Percentiles rank a stretch among this genome's conserved stretches.
Evolutionary conservation across 2,329 filamentous ascomycete genomes (phyloP).

Genomic region (Calonectria hongkongensis): DNA sequence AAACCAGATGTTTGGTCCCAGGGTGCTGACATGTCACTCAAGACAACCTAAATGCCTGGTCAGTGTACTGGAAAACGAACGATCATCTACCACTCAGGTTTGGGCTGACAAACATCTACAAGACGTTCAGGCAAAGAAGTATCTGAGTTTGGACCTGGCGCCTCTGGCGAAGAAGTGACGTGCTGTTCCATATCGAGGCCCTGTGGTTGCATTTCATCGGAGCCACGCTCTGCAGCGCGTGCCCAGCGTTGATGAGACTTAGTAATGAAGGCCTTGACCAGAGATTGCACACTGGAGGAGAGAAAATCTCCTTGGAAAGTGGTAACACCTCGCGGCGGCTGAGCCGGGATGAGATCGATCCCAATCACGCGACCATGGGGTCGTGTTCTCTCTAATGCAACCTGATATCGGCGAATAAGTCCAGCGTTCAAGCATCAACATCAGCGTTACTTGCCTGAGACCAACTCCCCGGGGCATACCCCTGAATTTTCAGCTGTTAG

Average conservation of each 20-base stretch:
- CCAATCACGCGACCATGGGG: slow-evolving; percentile 89
- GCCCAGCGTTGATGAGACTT: slow-evolving; percentile 66
- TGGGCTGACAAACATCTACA: slow-evolving; percentile 78
- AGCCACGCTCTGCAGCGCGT: slow-evolving; percentile 16
- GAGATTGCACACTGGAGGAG: slow-evolving; percentile 81
- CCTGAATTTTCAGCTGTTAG: slow-evolving; percentile 65
- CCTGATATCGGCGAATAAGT: slow-evolving; percentile 67
- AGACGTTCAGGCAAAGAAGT: slow-evolving; percentile 62
- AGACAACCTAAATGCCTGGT: slow-evolving; percentile 77
- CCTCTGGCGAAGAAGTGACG: slow-evolving; percentile 31
- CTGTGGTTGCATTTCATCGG: slow-evolving; percentile 26
- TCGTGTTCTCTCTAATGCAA: slow-evolving; percentile 85
- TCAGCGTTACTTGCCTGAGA: slow-evolving; percentile 71
- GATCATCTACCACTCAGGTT: too few relatives aligned
- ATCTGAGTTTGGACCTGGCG: slow-evolving; percentile 6
- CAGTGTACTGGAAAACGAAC: slow-evolving; percentile 35
- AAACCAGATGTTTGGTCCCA: slow-evolving; percentile 88
- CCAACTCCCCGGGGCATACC: slow-evolving; percentile 86
- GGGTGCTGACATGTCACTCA: slow-evolving; percentile 99
- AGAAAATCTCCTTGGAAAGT: slow-evolving; percentile 97
- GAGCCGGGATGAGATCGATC: slow-evolving; percentile 94
- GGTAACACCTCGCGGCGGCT: slow-evolving; percentile 92
- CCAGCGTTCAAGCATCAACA: background rate
- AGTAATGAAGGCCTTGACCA: slow-evolving; percentile 85
- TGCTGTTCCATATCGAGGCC: slow-evolving; percentile 77